Evolutionary conservation across 2,329 filamentous ascomycete species (phyloP).

Genomic region (Phoma sp.): DNA sequence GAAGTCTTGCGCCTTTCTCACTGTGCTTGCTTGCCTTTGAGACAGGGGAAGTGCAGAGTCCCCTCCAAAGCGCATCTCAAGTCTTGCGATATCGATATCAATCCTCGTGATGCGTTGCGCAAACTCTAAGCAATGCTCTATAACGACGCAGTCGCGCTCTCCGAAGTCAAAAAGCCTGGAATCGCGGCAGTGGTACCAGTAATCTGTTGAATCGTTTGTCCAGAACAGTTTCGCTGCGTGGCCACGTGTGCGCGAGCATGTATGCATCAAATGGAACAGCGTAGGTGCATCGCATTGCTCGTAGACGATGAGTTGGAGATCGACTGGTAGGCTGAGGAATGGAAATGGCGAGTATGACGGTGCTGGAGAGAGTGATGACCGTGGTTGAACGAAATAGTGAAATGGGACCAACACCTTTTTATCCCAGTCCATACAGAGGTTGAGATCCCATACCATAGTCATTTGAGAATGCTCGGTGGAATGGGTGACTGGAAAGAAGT

Average conservation of each 20-base stretch:
- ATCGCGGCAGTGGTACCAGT: conserved; percentile 1
- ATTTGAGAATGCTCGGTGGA: too few species aligned
- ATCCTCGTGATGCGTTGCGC: not conserved
- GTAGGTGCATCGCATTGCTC: conserved; percentile 16
- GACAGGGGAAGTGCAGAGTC: not conserved
- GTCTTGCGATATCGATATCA: not conserved
- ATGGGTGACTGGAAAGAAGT: too few species aligned
- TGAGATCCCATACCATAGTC: not conserved
- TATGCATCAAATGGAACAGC: conserved; percentile 9
- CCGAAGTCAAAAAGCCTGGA: not conserved
- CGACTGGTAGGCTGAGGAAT: conserved; percentile 31
- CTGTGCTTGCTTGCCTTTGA: not conserved
- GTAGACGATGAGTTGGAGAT: conserved; percentile 34
- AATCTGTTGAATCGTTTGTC: not conserved
- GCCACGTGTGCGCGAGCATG: conserved; percentile 7
- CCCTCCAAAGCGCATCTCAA: not conserved
- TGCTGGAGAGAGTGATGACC: not conserved
- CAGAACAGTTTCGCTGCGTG: conserved; percentile 12
- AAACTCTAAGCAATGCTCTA: not conserved
- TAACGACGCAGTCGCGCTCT: not conserved
- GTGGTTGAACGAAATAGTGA: conserved; percentile 1
- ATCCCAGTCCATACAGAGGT: not conserved
- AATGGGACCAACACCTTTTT: not conserved
- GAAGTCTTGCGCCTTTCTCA: not conserved
- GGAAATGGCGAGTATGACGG: conserved; percentile 4